These are phyloP conservation scores for Bolboschoenus planiculmis DNA, from an alignment of 176 grass and related monocot species.

Conservation along the genomic window DNA sequence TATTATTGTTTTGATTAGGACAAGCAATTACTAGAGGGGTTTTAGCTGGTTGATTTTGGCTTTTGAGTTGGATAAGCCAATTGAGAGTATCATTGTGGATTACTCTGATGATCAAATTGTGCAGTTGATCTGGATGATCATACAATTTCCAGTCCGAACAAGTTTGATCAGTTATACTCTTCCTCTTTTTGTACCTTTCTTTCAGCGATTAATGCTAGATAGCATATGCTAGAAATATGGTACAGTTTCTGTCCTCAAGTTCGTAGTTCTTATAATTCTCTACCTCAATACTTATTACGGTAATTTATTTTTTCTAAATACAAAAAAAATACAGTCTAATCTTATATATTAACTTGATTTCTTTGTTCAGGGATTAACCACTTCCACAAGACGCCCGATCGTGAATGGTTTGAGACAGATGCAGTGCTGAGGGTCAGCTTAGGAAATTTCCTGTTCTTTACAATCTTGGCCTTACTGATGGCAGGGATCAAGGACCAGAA, in stretches of 20 bases:
- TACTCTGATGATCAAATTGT: not conserved
- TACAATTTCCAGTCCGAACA: not conserved
- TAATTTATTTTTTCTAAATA: not conserved
- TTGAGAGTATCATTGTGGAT: not conserved
- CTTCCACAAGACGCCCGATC: slow-evolving; percentile 87
- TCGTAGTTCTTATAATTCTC: not conserved
- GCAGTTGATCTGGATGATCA: not conserved
- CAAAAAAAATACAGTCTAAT: not conserved
- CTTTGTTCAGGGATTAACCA: slow-evolving; percentile 85
- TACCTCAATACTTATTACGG: not conserved
- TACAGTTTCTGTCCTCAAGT: not conserved
- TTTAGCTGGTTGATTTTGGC: not conserved
- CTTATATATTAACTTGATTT: not conserved
- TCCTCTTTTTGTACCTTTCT: not conserved
- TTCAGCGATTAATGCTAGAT: not conserved
- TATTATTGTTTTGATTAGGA: not conserved
- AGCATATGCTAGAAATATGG: not conserved
- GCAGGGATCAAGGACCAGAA: slow-evolving; percentile 97
- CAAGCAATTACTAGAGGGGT: not conserved
- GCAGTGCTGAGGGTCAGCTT: slow-evolving; percentile 96
- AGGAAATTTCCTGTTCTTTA: slow-evolving; percentile 98
- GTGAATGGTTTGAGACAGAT: slow-evolving; percentile 99
- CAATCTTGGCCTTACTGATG: slow-evolving; percentile 83
- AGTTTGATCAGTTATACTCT: not conserved
- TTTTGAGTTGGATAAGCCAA: not conserved